Evolutionary conservation across 257 asterid genomes (phyloP).

Genomic region (Solanum paucissectum): DNA sequence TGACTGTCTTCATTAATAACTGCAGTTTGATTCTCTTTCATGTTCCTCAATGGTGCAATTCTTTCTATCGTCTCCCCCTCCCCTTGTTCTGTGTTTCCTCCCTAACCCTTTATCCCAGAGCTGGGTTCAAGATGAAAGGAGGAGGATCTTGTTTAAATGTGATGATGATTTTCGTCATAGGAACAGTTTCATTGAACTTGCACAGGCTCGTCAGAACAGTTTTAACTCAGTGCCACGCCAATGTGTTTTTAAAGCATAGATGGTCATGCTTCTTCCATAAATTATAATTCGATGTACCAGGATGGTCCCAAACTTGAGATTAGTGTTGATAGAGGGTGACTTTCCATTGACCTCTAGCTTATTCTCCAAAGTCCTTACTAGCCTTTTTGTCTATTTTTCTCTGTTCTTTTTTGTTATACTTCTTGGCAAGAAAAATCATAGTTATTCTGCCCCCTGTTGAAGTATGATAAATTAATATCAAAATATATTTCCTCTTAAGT

Average conservation of each 20-base stretch:
- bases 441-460: neutral
- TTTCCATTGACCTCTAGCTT: neutral
- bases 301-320: neutral
- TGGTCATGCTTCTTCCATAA: neutral
- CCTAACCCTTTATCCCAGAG: neutral
- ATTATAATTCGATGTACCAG: neutral
- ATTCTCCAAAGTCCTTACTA: neutral
- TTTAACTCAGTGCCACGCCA: neutral
- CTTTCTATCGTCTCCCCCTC: neutral
- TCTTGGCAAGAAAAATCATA: neutral
- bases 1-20: slow-evolving; percentile 17
- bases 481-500: neutral
- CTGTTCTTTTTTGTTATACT: neutral
- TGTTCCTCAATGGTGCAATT: neutral
- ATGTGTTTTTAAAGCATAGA: neutral
- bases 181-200: neutral
- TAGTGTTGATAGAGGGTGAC: neutral
- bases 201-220: neutral
- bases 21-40: neutral
- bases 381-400: neutral
- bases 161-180: neutral
- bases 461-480: neutral
- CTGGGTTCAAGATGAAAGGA: neutral
- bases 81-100: neutral
- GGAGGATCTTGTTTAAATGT: neutral